phyloP scores from a whole-genome alignment of 257 asterid genomes.

The Gynochthodes officinalis region DNA sequence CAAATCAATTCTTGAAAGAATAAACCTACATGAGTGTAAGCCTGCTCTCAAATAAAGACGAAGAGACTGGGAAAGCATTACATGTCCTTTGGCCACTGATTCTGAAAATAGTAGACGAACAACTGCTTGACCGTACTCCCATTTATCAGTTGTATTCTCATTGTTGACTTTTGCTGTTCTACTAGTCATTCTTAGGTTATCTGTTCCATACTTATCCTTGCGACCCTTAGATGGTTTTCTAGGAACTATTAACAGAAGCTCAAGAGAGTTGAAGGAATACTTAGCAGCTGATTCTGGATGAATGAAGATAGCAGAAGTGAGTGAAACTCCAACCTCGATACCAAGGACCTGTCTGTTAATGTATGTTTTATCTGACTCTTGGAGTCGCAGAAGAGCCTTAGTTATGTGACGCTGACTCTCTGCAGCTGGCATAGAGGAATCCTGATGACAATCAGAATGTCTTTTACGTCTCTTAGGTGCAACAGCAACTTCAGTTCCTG shows the following conservation, averaged over 20 bases:
- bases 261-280: conserved; percentile 53
- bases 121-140: conserved; percentile 36
- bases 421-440: conserved; percentile 37
- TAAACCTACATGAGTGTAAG: conserved; percentile 78
- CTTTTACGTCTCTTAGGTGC: conserved; percentile 88
- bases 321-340: conserved; percentile 53
- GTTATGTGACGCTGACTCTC: conserved; percentile 30
- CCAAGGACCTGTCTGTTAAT: conserved; percentile 49
- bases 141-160: conserved; percentile 36
- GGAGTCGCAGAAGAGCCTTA: conserved; percentile 76
- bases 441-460: conserved; percentile 24
- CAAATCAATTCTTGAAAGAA: conserved; percentile 25
- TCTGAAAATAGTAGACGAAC: conserved; percentile 57
- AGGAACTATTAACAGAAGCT: conserved; percentile 60
- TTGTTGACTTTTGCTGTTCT: conserved; percentile 38
- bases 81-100: conserved; percentile 86
- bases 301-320: conserved; percentile 66
- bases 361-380: conserved; percentile 54
- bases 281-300: conserved; percentile 89
- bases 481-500: conserved; percentile 93
- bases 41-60: conserved; percentile 83
- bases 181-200: conserved; percentile 33
- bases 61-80: conserved; percentile 79
- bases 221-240: conserved; percentile 40
- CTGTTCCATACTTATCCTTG: conserved; percentile 35